Evolutionary conservation across 106 monocot species (phyloP).

Genomic region (Phalaenopsis equestris): DNA sequence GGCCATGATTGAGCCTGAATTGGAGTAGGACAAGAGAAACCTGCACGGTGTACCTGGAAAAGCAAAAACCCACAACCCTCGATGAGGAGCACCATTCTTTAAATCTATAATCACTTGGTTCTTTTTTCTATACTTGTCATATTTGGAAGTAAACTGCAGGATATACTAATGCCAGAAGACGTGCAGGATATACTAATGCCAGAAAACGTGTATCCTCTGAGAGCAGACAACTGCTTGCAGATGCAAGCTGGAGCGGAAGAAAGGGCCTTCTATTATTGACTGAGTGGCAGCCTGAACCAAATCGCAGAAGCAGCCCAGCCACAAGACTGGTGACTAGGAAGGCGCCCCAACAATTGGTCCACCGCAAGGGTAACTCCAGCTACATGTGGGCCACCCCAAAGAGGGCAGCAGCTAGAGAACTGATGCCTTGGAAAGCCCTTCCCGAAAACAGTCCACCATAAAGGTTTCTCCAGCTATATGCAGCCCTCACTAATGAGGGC

Average conservation of each 20-base stretch:
- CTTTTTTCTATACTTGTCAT: constrained; percentile 1
- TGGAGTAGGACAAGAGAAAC: constrained; percentile 79
- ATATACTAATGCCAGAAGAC: constrained; percentile 30
- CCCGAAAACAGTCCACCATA: constrained; percentile 40
- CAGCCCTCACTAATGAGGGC: constrained; percentile 40
- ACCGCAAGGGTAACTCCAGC: constrained; percentile 39
- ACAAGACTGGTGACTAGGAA: constrained; percentile 28
- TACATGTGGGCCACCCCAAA: constrained; percentile 38
- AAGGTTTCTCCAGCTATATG: constrained; percentile 48
- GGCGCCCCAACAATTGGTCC: constrained; percentile 43
- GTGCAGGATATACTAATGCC: constrained; percentile 18
- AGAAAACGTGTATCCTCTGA: constrained; percentile 25
- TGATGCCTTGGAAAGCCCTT: constrained; percentile 47
- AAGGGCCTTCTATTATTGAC: constrained; percentile 22
- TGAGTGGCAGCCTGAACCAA: constrained; percentile 27
- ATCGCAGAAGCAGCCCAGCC: constrained; percentile 21
- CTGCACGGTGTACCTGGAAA: constrained; percentile 83
- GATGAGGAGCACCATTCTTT: constrained; percentile 10
- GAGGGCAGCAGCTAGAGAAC: constrained; percentile 6
- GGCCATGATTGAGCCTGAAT: constrained; percentile 98
- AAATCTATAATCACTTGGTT: constrained; percentile 11
- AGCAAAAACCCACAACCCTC: constrained; percentile 15
- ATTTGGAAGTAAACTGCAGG: constrained; percentile 14
- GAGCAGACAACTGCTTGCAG: constrained; percentile 17
- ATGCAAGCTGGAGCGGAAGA: constrained; percentile 22